A percentile compares a stretch with the other conserved stretches of the same genome.
These are phyloP conservation scores for Phialocephala subalpina DNA, from an alignment of 2,329 filamentous ascomycete genomes.

Conservation along the genomic window DNA sequence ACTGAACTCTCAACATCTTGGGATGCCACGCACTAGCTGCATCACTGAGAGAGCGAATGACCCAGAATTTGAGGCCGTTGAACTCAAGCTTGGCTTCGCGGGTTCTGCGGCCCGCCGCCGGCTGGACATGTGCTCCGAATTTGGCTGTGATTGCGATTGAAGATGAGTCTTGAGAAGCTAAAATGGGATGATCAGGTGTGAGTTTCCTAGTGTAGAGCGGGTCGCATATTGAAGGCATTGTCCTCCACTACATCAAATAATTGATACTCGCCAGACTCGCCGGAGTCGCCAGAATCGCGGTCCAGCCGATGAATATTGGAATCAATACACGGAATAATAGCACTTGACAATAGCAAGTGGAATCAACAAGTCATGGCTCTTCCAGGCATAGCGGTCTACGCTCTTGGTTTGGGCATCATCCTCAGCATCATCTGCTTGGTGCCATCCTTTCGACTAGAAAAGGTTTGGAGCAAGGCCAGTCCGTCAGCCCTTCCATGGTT, in stretches of 20 bases:
- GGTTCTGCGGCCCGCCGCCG: no score
- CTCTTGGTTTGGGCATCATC: conserved; percentile 12
- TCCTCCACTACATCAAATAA: neutral
- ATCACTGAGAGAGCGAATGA: conserved; percentile 6
- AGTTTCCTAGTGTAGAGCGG: neutral
- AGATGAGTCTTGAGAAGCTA: neutral
- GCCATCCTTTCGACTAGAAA: conserved; percentile 7
- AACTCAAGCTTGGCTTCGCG: neutral
- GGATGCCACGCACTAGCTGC: conserved; percentile 16
- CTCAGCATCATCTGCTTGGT: conserved; percentile 11
- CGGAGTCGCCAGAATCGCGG: neutral
- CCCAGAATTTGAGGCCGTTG: neutral
- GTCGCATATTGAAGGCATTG: neutral
- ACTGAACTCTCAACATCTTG: neutral
- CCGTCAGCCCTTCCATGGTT: neutral
- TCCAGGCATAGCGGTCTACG: conserved; percentile 9
- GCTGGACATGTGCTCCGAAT: conserved; percentile 13
- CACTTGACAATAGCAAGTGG: neutral
- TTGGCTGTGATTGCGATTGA: conserved; percentile 8
- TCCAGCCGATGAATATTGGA: neutral
- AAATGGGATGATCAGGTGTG: conserved; percentile 7
- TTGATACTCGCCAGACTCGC: neutral
- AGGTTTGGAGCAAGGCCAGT: neutral
- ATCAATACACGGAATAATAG: neutral
- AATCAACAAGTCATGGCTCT: neutral